Percentiles rank a stretch among this genome's conserved stretches.
Evolutionary conservation across 2,329 filamentous ascomycete genomes (phyloP).

Genomic region (Coniochaeta hoffmannii): DNA sequence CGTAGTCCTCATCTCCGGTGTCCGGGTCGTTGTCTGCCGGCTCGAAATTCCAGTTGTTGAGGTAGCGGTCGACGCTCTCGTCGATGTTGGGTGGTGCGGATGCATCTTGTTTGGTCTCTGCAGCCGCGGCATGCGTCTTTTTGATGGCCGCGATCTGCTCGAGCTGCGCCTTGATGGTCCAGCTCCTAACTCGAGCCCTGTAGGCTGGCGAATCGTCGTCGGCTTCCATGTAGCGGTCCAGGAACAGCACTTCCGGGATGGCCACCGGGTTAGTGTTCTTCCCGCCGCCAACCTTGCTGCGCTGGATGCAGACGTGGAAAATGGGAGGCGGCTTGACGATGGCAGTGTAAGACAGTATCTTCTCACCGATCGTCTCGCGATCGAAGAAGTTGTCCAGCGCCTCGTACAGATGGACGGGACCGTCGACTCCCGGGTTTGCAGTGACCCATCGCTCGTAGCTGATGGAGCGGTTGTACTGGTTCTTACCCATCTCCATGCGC

Average conservation of each 20-base stretch:
- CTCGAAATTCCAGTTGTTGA: neutral
- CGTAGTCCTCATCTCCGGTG: neutral
- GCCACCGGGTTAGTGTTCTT: conserved; percentile 74
- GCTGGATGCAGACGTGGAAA: conserved; percentile 82
- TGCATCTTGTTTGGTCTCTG: neutral
- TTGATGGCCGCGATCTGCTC: conserved; percentile 9
- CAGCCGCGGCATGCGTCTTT: neutral
- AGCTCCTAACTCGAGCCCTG: conserved; percentile 58
- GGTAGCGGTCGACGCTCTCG: neutral
- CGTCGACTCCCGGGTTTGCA: conserved; percentile 46
- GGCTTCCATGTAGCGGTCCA: conserved; percentile 81
- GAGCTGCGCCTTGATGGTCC: conserved; percentile 61
- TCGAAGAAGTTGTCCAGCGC: conserved; percentile 84
- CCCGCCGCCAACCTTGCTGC: conserved; percentile 63
- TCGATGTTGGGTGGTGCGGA: neutral
- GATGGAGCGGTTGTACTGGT: conserved; percentile 33
- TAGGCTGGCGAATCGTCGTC: conserved; percentile 53
- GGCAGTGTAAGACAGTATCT: conserved; percentile 58
- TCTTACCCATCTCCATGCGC: conserved; percentile 40
- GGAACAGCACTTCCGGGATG: conserved; percentile 73
- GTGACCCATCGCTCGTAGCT: conserved; percentile 58
- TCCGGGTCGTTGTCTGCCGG: neutral
- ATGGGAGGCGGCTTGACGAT: conserved; percentile 75
- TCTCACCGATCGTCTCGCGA: conserved; percentile 63
- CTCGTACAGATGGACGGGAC: conserved; percentile 62